Percentiles rank a stretch among this genome's conserved stretches.
phyloP scores from a whole-genome alignment of 345 rosid genomes.

The Acer saccharum region DNA sequence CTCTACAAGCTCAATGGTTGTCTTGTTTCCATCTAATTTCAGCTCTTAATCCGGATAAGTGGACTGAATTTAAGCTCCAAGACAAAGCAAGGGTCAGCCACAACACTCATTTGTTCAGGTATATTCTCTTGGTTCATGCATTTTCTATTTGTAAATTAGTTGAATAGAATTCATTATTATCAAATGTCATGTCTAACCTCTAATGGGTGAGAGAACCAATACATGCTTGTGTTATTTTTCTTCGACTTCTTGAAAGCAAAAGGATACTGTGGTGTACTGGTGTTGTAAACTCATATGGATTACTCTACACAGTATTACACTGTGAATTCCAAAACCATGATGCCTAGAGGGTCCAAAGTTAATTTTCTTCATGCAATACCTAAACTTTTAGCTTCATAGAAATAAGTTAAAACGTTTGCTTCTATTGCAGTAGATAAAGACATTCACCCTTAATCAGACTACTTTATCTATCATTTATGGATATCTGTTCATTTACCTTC shows the following conservation, averaged over 20 bases:
- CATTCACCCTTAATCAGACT: not conserved
- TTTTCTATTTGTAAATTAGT: not conserved
- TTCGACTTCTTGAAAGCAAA: not conserved
- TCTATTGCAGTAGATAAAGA: not conserved
- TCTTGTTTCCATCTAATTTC: constrained; percentile 29
- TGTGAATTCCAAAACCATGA: not conserved
- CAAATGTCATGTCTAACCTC: not conserved
- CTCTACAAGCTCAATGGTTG: not conserved
- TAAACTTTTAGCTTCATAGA: not conserved
- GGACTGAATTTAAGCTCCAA: constrained; percentile 93
- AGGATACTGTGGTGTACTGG: not conserved
- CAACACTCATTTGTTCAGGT: constrained; percentile 88
- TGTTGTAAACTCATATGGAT: not conserved
- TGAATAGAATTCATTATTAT: not conserved
- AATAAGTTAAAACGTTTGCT: not conserved
- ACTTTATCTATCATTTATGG: too few relatives aligned
- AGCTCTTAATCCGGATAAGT: constrained; percentile 89
- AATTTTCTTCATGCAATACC: not conserved
- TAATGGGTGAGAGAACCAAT: not conserved
- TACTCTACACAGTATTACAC: not conserved
- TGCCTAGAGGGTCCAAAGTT: not conserved
- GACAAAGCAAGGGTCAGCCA: constrained; percentile 96
- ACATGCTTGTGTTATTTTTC: not conserved
- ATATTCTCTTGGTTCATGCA: not conserved
- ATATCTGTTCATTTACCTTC: not conserved